Evolutionary conservation across 2,329 filamentous ascomycete species (phyloP).

Genomic region (Curvularia lunata): DNA sequence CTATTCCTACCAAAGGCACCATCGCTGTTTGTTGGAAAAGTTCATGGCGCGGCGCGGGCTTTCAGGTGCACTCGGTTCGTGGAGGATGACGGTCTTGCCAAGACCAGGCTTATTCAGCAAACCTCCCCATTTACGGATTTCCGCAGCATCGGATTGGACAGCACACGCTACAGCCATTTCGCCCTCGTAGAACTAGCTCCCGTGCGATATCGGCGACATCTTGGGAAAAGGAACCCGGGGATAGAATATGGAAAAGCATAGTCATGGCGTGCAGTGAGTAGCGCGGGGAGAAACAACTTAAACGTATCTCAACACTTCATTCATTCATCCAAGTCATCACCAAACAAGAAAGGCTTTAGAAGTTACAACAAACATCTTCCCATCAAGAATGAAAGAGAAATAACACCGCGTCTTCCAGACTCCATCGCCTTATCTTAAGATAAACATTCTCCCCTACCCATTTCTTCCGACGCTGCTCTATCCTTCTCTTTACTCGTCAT

Average conservation of each 20-base stretch:
- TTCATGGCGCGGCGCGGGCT: slow-evolving; percentile 12
- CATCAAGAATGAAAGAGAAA: neutral
- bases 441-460: slow-evolving; percentile 5
- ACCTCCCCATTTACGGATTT: slow-evolving; percentile 9
- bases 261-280: neutral
- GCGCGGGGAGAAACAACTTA: neutral
- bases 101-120: slow-evolving; percentile 17
- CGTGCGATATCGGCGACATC: neutral
- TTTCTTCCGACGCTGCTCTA: neutral
- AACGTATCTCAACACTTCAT: neutral
- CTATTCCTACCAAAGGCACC: slow-evolving; percentile 18
- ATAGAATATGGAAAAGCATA: neutral
- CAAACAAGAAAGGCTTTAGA: neutral
- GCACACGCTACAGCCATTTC: neutral
- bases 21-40: slow-evolving; percentile 23
- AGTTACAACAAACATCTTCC: neutral
- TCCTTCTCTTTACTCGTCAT: neutral
- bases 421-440: slow-evolving; percentile 19
- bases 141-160: slow-evolving; percentile 18
- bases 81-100: slow-evolving; percentile 4
- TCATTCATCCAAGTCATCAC: neutral
- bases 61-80: slow-evolving; percentile 7
- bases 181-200: neutral
- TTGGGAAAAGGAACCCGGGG: neutral
- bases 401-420: slow-evolving; percentile 3